Conservation (phyloP, 2,329 filamentous ascomycete genomes). For the Aschersonia sp. region DNA sequence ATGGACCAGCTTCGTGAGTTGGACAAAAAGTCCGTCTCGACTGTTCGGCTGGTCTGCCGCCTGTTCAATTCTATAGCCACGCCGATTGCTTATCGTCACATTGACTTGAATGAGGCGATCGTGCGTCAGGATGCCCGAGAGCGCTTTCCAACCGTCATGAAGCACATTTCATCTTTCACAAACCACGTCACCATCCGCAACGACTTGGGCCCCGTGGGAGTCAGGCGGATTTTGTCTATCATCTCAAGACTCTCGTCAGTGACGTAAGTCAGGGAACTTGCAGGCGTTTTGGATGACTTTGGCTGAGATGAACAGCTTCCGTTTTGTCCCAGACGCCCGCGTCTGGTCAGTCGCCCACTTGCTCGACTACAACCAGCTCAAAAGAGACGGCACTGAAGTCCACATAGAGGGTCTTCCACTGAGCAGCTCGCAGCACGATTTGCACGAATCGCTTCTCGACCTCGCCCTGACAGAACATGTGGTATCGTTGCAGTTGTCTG, state of each 20-base stretch:
- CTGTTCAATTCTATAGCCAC: conserved; percentile 23
- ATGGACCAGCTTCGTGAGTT: background rate
- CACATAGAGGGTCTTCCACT: conserved; percentile 27
- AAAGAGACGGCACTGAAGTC: conserved; percentile 16
- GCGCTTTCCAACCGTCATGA: conserved; percentile 16
- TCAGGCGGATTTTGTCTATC: conserved; percentile 19
- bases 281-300: background rate
- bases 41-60: conserved; percentile 21
- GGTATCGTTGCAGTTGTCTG: conserved; percentile 24
- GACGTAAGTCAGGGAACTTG: conserved; percentile 14
- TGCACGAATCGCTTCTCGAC: conserved; percentile 20
- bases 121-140: conserved; percentile 18
- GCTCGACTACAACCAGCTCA: conserved; percentile 16
- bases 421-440: conserved; percentile 17
- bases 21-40: conserved; percentile 13
- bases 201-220: conserved; percentile 21
- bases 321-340: conserved; percentile 13
- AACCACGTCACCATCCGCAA: conserved; percentile 24
- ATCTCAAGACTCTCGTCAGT: conserved; percentile 23
- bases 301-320: conserved; percentile 18
- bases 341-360: conserved; percentile 24
- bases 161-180: conserved; percentile 22
- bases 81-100: conserved; percentile 24
- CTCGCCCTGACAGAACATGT: conserved; percentile 23
- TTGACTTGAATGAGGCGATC: conserved; percentile 23